A percentile compares a stretch with the other conserved stretches of the same genome.
phyloP scores from a whole-genome alignment of 129 eudicot genomes.

The Silybum marianum region DNA sequence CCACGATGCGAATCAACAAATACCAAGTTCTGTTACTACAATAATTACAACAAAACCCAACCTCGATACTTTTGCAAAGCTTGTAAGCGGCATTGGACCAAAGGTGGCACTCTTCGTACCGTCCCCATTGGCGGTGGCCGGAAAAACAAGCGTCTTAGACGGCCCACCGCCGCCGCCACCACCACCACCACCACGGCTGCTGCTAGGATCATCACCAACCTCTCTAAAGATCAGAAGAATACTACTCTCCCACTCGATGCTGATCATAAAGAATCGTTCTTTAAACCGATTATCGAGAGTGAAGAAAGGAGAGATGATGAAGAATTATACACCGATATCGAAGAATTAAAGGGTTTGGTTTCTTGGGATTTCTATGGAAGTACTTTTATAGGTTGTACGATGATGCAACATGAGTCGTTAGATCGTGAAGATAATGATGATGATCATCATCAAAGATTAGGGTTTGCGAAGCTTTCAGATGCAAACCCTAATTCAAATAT shows the following conservation, averaged over 20 bases:
- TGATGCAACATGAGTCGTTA: slow-evolving; percentile 9
- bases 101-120: slow-evolving; percentile 80
- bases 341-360: slow-evolving; percentile 35
- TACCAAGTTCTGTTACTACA: slow-evolving; percentile 89
- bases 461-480: slow-evolving; percentile 43
- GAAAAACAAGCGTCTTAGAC: slow-evolving; percentile 65
- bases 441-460: slow-evolving; percentile 9
- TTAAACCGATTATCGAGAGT: neutral
- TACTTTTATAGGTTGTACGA: slow-evolving; percentile 18
- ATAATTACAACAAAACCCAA: slow-evolving; percentile 85
- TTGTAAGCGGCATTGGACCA: slow-evolving; percentile 90
- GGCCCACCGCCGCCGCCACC: slow-evolving; percentile 16
- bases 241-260: neutral
- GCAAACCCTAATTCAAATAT: slow-evolving; percentile 8
- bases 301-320: slow-evolving; percentile 13
- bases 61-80: slow-evolving; percentile 85
- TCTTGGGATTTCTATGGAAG: slow-evolving; percentile 32
- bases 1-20: slow-evolving; percentile 78
- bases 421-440: neutral
- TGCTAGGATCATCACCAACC: neutral
- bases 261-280: neutral
- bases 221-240: slow-evolving; percentile 9
- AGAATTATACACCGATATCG: slow-evolving; percentile 25
- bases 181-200: slow-evolving; percentile 1
- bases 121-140: slow-evolving; percentile 90